A percentile compares a stretch with the other conserved stretches of the same genome.
Conservation (phyloP, 768 basidiomycete genomes). For the Leccinum uliginosum region DNA sequence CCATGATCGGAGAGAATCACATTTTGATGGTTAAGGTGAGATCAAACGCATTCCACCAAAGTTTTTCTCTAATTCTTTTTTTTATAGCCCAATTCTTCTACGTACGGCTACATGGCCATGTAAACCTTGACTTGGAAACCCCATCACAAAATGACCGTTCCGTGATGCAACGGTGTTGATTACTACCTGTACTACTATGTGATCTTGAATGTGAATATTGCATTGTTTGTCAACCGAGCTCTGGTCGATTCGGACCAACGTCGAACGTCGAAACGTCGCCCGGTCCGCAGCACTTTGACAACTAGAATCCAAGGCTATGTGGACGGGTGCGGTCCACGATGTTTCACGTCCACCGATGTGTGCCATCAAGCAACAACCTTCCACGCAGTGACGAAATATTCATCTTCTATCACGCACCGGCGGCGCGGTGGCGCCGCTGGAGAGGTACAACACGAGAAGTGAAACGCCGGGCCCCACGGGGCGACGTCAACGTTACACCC, state of each 20-base stretch:
- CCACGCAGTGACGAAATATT: too few species aligned
- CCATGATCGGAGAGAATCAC: constrained; percentile 35
- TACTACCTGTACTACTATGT: too few species aligned
- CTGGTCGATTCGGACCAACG: neutral
- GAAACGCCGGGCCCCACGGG: too few species aligned
- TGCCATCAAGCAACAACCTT: neutral
- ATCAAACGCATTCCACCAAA: neutral
- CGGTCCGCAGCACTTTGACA: neutral
- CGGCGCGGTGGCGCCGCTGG: too few species aligned
- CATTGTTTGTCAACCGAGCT: neutral
- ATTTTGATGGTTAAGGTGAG: constrained; percentile 33
- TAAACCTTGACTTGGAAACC: neutral
- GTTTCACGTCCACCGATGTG: neutral
- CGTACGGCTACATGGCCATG: constrained; percentile 28
- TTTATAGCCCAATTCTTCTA: constrained; percentile 8
- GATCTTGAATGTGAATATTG: neutral
- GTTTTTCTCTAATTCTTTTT: neutral
- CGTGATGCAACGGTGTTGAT: neutral
- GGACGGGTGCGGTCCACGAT: neutral
- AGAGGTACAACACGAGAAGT: too few species aligned
- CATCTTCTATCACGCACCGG: too few species aligned
- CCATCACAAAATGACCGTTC: neutral
- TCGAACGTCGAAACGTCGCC: neutral
- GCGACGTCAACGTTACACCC: too few species aligned
- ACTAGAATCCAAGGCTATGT: neutral